Base-by-base conservation (phyloP, 2,329 filamentous ascomycete species). In the Tolypocladium endophyticum region DNA sequence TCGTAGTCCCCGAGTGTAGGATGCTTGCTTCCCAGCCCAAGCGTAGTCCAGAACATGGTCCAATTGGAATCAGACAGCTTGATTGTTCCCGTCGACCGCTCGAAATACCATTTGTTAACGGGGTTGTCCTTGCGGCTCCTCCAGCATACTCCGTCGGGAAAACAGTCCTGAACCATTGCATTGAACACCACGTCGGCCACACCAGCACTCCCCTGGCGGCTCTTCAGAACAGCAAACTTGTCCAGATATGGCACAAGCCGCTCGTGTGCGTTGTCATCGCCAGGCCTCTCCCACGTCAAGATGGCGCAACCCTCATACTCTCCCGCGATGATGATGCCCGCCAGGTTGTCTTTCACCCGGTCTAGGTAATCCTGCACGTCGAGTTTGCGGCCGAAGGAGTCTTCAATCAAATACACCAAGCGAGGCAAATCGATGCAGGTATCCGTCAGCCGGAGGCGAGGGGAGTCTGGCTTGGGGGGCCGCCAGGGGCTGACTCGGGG, bases 81-180 rank as follows among this genome's bases (percentile, higher is more conserved):
- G 81, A 87, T 89, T 2, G 87, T 92, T 0, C 94, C 94, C 55
- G 83, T 78, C 2, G 90, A 90, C 55, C 94, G 82, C 74, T 99
- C 94, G 74, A 97, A 97, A 72, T 99, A 99, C 94, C 94, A 99
- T 71, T 97, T 97, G 71, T 99, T 99, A 5, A 99, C 94, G 0
- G 92, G 93, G 69, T 99, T 97, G 70, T 92, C 85, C 69, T 88
- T 88, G 57, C 94, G 81, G 70, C 90, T 95, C 60, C 92, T 81
- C 94, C 94, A 99, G 69, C 92, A 95, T 1, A 97, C 89, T 1
- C 94, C 94, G 2, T 84, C 75, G 0, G 92, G 92, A 65, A 97
- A 95, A 67, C 92, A 96, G 25, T 87, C 86, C 35, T 89, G 83
- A 6, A 96, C 90, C 89, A 99, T 96, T 39, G 92, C 88, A 63